phyloP scores from a whole-genome alignment of 2,329 filamentous ascomycete species.

The Fusarium zealandicum region DNA sequence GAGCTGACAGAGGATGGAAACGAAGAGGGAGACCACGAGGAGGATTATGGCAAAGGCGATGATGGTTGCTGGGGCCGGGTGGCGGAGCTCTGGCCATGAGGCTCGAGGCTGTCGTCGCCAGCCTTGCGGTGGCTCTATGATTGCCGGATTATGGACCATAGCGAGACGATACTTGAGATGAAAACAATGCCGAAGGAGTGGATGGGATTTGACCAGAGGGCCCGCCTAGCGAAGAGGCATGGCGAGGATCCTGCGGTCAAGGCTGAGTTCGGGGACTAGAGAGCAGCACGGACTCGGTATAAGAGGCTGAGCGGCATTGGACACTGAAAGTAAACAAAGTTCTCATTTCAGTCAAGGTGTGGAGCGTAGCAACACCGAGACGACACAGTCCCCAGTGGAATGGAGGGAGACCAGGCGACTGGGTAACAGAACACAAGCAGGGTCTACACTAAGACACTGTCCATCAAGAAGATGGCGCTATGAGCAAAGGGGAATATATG shows the following conservation, averaged over 20 bases:
- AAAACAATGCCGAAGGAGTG: slow-evolving; percentile 1
- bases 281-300: background rate
- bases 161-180: background rate
- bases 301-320: background rate
- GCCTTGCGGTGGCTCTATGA: background rate
- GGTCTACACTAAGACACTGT: slow-evolving; percentile 26
- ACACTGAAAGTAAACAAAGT: slow-evolving; percentile 28
- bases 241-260: slow-evolving; percentile 10
- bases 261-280: background rate
- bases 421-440: slow-evolving; percentile 28
- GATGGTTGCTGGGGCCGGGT: slow-evolving; percentile 30
- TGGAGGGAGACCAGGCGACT: slow-evolving; percentile 26
- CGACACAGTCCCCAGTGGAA: slow-evolving; percentile 29
- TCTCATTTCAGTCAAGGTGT: slow-evolving; percentile 12
- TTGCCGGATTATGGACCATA: slow-evolving; percentile 8
- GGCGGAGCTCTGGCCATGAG: slow-evolving; percentile 19
- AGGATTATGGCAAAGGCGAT: slow-evolving; percentile 32
- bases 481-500: slow-evolving; percentile 9
- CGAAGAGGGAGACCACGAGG: slow-evolving; percentile 26
- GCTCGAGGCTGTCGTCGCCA: slow-evolving; percentile 3
- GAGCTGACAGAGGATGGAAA: slow-evolving; percentile 31
- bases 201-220: slow-evolving; percentile 6
- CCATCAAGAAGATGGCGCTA: slow-evolving; percentile 3
- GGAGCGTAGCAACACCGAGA: slow-evolving; percentile 10
- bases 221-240: slow-evolving; percentile 9